Evolutionary conservation across 495 filamentous ascomycete genomes (phyloP).

Genomic region (Letharia columbiana): DNA sequence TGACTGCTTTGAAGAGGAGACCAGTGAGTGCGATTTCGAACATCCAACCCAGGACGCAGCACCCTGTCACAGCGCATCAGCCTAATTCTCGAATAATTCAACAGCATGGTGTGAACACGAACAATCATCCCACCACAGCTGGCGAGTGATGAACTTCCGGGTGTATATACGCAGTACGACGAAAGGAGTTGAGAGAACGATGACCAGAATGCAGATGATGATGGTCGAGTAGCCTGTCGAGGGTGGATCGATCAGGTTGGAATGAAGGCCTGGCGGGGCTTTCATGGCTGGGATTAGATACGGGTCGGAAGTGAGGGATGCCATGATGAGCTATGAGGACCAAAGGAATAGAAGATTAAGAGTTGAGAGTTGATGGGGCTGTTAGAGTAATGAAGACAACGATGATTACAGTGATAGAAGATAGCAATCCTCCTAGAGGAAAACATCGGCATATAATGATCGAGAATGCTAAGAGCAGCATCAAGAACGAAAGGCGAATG

Average conservation of each 20-base stretch:
- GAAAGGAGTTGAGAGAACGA: constrained; percentile 17
- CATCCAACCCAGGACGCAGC: constrained; percentile 21
- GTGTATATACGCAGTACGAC: constrained; percentile 22
- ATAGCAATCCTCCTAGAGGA: neutral
- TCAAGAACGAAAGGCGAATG: neutral
- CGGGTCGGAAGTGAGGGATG: neutral
- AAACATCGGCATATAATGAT: neutral
- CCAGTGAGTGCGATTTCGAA: constrained; percentile 19
- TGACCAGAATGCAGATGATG: constrained; percentile 8
- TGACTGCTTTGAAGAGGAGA: constrained; percentile 18
- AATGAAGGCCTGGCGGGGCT: constrained; percentile 17
- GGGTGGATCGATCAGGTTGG: constrained; percentile 20
- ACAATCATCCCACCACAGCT: constrained; percentile 28
- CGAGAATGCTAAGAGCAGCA: neutral
- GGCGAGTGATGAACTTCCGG: constrained; percentile 13
- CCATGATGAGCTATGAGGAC: neutral
- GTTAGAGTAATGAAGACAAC: neutral
- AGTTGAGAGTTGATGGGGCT: neutral
- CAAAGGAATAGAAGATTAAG: too few species aligned
- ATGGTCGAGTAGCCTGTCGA: constrained; percentile 15
- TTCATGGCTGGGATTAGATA: constrained; percentile 11
- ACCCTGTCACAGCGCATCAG: constrained; percentile 17
- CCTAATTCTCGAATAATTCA: neutral
- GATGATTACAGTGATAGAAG: neutral
- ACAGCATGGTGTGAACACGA: neutral